Percentiles rank a stretch among this genome's conserved stretches.
phyloP scores from a whole-genome alignment of 2,329 filamentous ascomycete genomes.

The Colletotrichum noveboracense region DNA sequence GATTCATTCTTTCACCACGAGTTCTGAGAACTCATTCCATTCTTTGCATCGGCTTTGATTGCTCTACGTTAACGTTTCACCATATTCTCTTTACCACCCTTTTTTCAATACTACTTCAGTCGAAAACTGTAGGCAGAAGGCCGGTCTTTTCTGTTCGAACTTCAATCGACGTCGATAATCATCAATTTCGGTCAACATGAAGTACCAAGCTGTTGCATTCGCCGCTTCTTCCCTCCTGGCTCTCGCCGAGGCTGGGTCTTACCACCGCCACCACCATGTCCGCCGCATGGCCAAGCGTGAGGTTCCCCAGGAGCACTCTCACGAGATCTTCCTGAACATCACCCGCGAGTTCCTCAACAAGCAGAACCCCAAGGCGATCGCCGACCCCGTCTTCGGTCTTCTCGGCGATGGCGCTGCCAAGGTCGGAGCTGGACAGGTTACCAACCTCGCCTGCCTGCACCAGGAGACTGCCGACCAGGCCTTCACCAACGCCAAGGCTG shows the following conservation, averaged over 20 bases:
- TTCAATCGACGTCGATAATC: background rate
- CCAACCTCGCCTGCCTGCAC: slow-evolving; percentile 49
- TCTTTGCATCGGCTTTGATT: slow-evolving; percentile 17
- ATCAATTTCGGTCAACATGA: slow-evolving; percentile 18
- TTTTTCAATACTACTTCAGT: background rate
- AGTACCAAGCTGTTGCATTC: slow-evolving; percentile 19
- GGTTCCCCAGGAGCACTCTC: slow-evolving; percentile 59
- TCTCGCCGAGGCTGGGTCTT: background rate
- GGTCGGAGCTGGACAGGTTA: slow-evolving; percentile 35
- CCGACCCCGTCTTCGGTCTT: slow-evolving; percentile 53
- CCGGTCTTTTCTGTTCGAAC: slow-evolving; percentile 12
- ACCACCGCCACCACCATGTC: background rate
- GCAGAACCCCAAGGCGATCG: slow-evolving; percentile 54
- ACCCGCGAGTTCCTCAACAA: slow-evolving; percentile 45
- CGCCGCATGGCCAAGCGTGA: slow-evolving; percentile 33
- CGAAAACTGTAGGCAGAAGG: slow-evolving; percentile 4
- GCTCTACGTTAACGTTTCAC: background rate
- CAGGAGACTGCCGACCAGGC: slow-evolving; percentile 61
- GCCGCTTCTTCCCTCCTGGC: slow-evolving; percentile 16
- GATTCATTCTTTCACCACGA: slow-evolving; percentile 14
- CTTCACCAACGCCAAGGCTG: slow-evolving; percentile 63
- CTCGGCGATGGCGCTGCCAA: slow-evolving; percentile 56
- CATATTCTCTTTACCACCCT: background rate
- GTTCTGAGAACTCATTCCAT: slow-evolving; percentile 27
- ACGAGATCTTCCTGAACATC: slow-evolving; percentile 47